Percentiles rank a stretch among this genome's conserved stretches.
Evolutionary conservation across 2,329 filamentous ascomycete genomes (phyloP).

Genomic region (Stromatinia cepivora): DNA sequence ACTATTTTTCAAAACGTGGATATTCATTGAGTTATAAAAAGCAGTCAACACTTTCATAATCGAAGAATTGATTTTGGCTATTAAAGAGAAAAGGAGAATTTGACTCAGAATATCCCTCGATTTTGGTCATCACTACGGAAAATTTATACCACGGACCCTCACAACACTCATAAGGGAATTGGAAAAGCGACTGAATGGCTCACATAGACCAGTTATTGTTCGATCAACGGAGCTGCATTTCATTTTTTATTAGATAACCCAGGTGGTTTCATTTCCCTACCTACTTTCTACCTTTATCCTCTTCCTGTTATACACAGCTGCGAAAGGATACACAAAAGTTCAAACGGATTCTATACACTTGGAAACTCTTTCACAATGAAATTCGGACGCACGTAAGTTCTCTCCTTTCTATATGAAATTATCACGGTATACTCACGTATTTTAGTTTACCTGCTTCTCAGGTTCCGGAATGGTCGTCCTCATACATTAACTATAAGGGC

Average conservation of each 20-base stretch:
- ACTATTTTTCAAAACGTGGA: slow-evolving; percentile 9
- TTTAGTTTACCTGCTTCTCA: slow-evolving; percentile 72
- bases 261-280: not conserved
- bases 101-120: not conserved
- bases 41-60: not conserved
- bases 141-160: not conserved
- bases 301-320: not conserved
- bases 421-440: slow-evolving; percentile 1
- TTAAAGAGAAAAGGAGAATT: not conserved
- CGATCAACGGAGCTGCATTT: slow-evolving; percentile 36
- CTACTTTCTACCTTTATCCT: not conserved
- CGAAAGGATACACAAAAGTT: not conserved
- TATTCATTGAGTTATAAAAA: slow-evolving; percentile 4
- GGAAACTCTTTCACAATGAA: slow-evolving; percentile 50
- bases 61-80: not conserved
- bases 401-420: not conserved
- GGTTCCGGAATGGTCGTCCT: slow-evolving; percentile 81
- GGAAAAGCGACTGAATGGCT: slow-evolving; percentile 37
- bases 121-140: not conserved
- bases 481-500: slow-evolving; percentile 86
- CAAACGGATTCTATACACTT: not conserved
- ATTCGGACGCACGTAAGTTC: slow-evolving; percentile 60
- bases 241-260: slow-evolving; percentile 32
- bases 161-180: not conserved
- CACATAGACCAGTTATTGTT: slow-evolving; percentile 31